Conservation (phyloP, 225 moss, liverwort and hornwort species). For the Bryoerythrophyllum caledonicum region DNA sequence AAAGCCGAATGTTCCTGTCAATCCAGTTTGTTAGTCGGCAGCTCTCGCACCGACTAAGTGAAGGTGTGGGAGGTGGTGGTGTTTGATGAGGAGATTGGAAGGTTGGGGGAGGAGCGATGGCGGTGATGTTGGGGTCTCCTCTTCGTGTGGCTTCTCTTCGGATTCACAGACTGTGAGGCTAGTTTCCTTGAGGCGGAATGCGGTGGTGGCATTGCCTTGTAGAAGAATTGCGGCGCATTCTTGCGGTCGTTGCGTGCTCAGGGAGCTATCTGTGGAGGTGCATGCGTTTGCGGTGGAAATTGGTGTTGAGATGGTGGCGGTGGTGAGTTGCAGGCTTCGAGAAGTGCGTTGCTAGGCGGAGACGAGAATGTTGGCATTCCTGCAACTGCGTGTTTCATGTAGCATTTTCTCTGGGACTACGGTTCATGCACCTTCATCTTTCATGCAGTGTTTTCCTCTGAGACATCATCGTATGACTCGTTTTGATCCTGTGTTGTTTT, state of each 20-base stretch:
- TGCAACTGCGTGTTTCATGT: not conserved
- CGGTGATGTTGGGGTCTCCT: not conserved
- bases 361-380: constrained; percentile 1
- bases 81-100: not conserved
- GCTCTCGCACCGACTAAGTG: not conserved
- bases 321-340: constrained; percentile 14
- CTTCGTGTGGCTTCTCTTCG: not conserved
- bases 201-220: not conserved
- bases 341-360: constrained; percentile 12
- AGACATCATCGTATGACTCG: not conserved
- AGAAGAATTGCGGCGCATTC: not conserved
- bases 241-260: constrained; percentile 5
- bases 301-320: not conserved
- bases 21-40: not conserved
- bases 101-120: constrained; percentile 4
- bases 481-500: too few species aligned
- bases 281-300: not conserved
- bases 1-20: not conserved
- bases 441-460: not conserved
- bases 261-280: constrained; percentile 9
- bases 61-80: not conserved
- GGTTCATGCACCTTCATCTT: not conserved
- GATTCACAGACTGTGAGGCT: not conserved
- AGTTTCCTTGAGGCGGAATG: not conserved
- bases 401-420: not conserved